Evolutionary conservation across 768 basidiomycete genomes (phyloP), one percentile per base, ranked within the genome.

Genomic region (Lactarius vividus): DNA sequence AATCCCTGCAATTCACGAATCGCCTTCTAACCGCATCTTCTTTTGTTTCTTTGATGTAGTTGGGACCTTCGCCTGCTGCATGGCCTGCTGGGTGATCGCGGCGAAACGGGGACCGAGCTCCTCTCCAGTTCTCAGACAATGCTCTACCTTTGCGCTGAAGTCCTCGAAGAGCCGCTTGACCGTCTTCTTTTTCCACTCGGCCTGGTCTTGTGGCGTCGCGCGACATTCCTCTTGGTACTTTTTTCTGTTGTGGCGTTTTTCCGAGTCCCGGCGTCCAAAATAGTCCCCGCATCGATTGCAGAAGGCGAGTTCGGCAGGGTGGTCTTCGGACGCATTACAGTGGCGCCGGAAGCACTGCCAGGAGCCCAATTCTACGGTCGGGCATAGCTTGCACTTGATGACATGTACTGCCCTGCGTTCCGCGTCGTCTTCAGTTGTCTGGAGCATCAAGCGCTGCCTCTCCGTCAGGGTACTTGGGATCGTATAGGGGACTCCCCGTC

Each of bases 341-440:
- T 52, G 26, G 26, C 23, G 26, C 13, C 23, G 26, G 15, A 26
- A 26, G 13, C 49, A 26, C 7, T 52, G 23, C 49, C 23, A 52
- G 49, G 49, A 26, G 49, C n/a, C 13, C 13, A 52, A 26, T 52
- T 23, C 4, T 6, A 5, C 13, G 13, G 23, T 2, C 0, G 56
- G 63, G 20, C 63, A 58, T 6, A 40, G 57, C 9, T 20, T 35
- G n/a, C 62, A 62, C 20, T 23, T 49, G 26, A 64, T 26, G 13
- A 26, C 20, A 2, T 13, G 23, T 20, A 63, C 20, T 10, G 7
- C 26, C 3, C 37, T 8, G 1, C 18, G n/a, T 8, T 8, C 15
- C 6, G 9, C 18, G 3, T 62, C 61, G n/a, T 1, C 31, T 4
- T 23, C 3, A 1, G 40, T 23, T 3, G 20, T 31, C 7, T 1